These are phyloP conservation scores for Tricholomella constricta DNA, from an alignment of 768 basidiomycete species.

Conservation along the genomic window DNA sequence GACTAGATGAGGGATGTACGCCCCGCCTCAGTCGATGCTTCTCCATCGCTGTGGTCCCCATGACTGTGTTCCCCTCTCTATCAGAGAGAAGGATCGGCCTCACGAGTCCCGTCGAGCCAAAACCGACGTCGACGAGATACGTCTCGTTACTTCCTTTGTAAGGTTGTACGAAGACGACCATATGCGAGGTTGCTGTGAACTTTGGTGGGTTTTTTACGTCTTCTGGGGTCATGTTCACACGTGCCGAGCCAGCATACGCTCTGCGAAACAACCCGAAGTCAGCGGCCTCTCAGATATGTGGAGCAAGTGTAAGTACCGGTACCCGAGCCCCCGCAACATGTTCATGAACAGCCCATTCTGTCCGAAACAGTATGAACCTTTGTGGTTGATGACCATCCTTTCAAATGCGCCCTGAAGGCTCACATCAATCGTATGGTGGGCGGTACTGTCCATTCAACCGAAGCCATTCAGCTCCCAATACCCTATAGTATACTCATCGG, in stretches of 20 bases:
- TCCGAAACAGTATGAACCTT: conserved; percentile 26
- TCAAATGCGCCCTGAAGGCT: conserved; percentile 15
- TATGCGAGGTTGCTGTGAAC: conserved; percentile 23
- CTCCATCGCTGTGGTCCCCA: conserved; percentile 24
- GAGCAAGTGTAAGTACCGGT: conserved; percentile 15
- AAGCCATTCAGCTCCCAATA: background rate
- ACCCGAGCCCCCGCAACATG: conserved; percentile 23
- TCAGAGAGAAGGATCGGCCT: conserved; percentile 32
- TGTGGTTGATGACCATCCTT: conserved; percentile 17
- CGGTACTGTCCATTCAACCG: background rate
- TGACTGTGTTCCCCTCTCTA: conserved; percentile 16
- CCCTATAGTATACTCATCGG: background rate
- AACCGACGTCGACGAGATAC: conserved; percentile 34
- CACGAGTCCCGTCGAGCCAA: conserved; percentile 26
- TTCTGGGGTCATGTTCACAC: conserved; percentile 25
- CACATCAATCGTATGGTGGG: conserved; percentile 4
- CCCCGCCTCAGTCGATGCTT: conserved; percentile 23
- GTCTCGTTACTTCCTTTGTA: conserved; percentile 25
- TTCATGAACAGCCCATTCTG: conserved; percentile 18
- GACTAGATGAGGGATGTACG: conserved; percentile 18
- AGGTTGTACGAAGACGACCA: conserved; percentile 35
- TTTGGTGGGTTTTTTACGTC: background rate
- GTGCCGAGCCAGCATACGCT: conserved; percentile 27
- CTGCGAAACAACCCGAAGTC: no score
- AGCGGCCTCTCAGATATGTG: conserved; percentile 19